Conservation (phyloP, 106 monocot species). For the Dendrobium nobile region DNA sequence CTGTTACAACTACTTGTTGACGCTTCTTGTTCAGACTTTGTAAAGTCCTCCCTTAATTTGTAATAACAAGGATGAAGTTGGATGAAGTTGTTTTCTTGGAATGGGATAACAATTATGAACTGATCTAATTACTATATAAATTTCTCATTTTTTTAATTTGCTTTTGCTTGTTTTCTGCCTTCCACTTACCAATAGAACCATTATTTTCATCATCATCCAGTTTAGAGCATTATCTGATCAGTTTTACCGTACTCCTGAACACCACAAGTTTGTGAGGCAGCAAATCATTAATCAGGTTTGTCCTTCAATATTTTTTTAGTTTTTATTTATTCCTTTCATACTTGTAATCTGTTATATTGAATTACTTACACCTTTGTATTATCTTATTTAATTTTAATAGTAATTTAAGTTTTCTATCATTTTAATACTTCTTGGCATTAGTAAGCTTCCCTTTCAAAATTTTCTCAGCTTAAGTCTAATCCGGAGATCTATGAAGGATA, state of each 20-base stretch:
- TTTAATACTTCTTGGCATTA: neutral
- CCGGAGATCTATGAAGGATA: conserved; percentile 90
- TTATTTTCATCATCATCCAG: conserved; percentile 16
- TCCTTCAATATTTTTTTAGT: neutral
- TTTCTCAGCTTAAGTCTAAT: conserved; percentile 62
- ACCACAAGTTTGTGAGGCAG: conserved; percentile 73
- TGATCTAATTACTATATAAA: neutral
- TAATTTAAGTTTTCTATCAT: neutral
- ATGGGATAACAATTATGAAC: neutral
- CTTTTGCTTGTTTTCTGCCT: neutral
- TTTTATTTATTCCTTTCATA: neutral
- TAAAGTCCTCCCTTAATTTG: too few species aligned
- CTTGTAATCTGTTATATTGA: neutral
- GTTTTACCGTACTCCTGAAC: conserved; percentile 67
- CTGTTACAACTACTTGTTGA: neutral
- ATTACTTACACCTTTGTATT: neutral
- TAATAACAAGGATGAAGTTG: too few species aligned
- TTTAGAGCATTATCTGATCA: conserved; percentile 75
- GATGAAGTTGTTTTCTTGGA: neutral
- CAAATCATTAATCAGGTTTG: conserved; percentile 58
- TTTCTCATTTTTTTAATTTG: neutral
- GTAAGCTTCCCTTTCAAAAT: conserved; percentile 1
- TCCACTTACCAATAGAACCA: neutral
- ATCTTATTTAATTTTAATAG: conserved; percentile 5
- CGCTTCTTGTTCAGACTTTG: too few species aligned